Evolutionary conservation across 805 yeast species (phyloP).

Genomic region (Candida saitoana): DNA sequence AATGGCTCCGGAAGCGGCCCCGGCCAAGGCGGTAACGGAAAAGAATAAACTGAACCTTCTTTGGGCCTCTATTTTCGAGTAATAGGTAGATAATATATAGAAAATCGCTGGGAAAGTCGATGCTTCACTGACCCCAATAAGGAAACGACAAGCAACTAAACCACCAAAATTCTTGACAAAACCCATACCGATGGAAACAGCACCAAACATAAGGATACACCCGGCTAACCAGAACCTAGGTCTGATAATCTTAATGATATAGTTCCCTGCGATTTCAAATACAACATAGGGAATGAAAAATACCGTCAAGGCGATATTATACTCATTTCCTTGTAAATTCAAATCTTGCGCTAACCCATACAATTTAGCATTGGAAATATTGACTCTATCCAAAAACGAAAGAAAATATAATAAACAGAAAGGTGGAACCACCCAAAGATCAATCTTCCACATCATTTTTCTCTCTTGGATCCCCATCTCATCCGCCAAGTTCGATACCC

Average conservation of each 20-base stretch:
- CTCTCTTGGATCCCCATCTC: conserved; percentile 47
- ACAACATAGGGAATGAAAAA: conserved; percentile 68
- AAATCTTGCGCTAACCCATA: conserved; percentile 62
- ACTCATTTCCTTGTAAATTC: conserved; percentile 53
- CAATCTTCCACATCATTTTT: conserved; percentile 60
- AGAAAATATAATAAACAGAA: conserved; percentile 70
- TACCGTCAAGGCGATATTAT: conserved; percentile 60
- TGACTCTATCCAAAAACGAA: conserved; percentile 77
- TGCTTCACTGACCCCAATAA: conserved; percentile 65
- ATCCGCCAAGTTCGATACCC: conserved; percentile 21
- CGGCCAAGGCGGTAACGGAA: conserved; percentile 68
- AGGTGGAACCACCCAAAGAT: conserved; percentile 69
- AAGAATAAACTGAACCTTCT: conserved; percentile 67
- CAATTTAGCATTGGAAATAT: conserved; percentile 74
- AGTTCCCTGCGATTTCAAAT: conserved; percentile 64
- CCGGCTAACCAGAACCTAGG: conserved; percentile 64
- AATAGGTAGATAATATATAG: conserved; percentile 64
- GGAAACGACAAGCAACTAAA: conserved; percentile 57
- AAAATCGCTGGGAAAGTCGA: conserved; percentile 76
- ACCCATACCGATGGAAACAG: conserved; percentile 62
- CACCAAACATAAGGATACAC: conserved; percentile 62
- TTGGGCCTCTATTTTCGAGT: conserved; percentile 61
- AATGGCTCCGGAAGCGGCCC: conserved; percentile 74
- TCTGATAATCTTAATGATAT: conserved; percentile 49
- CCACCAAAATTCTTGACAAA: conserved; percentile 56